Evolutionary conservation across 2,329 filamentous ascomycete genomes (phyloP), one percentile per base, ranked within the genome.

Genomic region (Xylariaceae sp.): DNA sequence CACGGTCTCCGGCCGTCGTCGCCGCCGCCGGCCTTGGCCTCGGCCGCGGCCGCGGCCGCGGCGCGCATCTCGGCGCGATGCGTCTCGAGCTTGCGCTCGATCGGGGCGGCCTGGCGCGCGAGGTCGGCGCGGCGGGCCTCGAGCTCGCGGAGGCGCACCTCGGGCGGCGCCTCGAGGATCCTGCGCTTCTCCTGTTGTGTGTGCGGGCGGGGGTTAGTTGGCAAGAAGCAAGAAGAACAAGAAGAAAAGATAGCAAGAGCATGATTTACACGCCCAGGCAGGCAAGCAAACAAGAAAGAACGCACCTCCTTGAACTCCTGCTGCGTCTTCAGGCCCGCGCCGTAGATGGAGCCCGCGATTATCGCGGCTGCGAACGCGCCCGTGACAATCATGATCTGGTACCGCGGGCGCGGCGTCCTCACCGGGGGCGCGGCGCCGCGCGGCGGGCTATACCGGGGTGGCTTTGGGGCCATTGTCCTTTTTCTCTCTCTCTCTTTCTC

Each of bases 301-400:
- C 49, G 24, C 38, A 68, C 67, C 46, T 65, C 52, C 40, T 58
- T 53, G 44, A 61, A 68, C 41, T 72, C 65, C 37, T 61, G 56
- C 38, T 68, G 63, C 30, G 60, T 59, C 53, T 70, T 71, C 29
- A 72, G 48, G 29, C 64, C 63, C 5, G 68, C 68, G 32, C 68
- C 68, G 36, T 68, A 70, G 29, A 67, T 56, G 28, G 63, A 52
- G 37, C 67, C 67, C 19, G 68, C 64, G 38, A 63, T 55, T 39
- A 68, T 59, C 36, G 68, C 59, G 38, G 65, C 65, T 3, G 60
- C 63, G 40, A 68, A 60, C 21, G 64, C 66, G 21, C 51, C 58
- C n/a, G 68, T 67, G 35, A 52, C 51, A 22, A 56, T 39, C 14
- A 53, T 11, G 23, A 45, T 42, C 40, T 51, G n/a, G n/a, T n/a